A percentile compares a stretch with the other conserved stretches of the same genome.
phyloP scores from a whole-genome alignment of 306 rosid genomes.

The Castanospermum australe region DNA sequence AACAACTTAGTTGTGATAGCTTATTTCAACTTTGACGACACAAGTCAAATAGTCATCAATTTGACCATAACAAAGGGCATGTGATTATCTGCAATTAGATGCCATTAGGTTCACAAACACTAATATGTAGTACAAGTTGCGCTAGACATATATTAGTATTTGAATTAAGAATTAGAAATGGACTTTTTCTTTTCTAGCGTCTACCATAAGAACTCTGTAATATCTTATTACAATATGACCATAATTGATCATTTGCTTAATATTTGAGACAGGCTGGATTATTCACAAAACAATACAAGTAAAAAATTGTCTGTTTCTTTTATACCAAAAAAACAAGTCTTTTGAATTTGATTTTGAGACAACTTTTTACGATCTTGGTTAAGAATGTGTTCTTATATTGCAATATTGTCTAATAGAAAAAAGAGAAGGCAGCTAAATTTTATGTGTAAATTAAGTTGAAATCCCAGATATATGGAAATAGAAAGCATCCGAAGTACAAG shows the following conservation, averaged over 20 bases:
- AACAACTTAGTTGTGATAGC: background rate
- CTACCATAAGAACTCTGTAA: background rate
- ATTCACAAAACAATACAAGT: too few relatives aligned
- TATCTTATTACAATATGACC: background rate
- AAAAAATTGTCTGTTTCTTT: background rate
- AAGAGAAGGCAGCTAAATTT: background rate
- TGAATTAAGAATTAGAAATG: background rate
- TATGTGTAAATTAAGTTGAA: background rate
- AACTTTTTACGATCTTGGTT: background rate
- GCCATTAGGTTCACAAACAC: constrained; percentile 38
- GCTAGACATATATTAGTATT: background rate
- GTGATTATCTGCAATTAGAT: constrained; percentile 5
- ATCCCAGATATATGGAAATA: background rate
- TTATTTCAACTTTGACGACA: constrained; percentile 17
- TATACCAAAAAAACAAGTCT: background rate
- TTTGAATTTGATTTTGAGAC: background rate
- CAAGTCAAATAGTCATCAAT: constrained; percentile 28
- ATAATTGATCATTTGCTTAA: background rate
- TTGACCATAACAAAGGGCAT: constrained; percentile 11
- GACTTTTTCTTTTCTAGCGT: background rate
- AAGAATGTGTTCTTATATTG: background rate
- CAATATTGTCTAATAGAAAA: background rate
- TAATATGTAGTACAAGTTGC: background rate
- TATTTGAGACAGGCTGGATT: background rate
- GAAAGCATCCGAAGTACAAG: background rate